Evolutionary conservation across 1,139 yeast genomes (phyloP).

Genomic region (Yamadazyma diddensiae): DNA sequence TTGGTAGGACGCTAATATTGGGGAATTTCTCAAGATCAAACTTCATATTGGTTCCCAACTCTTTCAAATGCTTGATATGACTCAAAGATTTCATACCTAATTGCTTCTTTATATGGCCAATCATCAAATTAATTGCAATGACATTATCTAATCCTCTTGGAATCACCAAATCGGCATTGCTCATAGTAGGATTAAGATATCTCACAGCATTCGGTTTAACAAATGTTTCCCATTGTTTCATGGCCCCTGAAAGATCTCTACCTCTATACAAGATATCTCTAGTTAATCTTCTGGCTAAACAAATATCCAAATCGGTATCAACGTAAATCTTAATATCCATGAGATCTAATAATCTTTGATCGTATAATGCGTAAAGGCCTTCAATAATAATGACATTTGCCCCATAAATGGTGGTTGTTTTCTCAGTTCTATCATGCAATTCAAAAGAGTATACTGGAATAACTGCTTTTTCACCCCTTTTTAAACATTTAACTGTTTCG

Average conservation of each 20-base stretch:
- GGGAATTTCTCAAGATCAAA: slow-evolving; percentile 27
- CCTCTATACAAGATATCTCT: slow-evolving; percentile 87
- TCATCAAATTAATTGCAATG: slow-evolving; percentile 76
- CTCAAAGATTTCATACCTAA: slow-evolving; percentile 58
- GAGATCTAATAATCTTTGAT: slow-evolving; percentile 61
- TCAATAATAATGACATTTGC: slow-evolving; percentile 91
- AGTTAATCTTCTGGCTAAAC: slow-evolving; percentile 81
- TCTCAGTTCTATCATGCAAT: slow-evolving; percentile 68
- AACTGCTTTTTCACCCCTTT: slow-evolving; percentile 53
- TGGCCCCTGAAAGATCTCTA: slow-evolving; percentile 75
- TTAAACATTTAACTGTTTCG: slow-evolving; percentile 61
- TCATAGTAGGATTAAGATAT: slow-evolving; percentile 74
- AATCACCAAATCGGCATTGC: slow-evolving; percentile 77
- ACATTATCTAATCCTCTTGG: slow-evolving; percentile 86
- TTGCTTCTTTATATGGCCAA: slow-evolving; percentile 76
- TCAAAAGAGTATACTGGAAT: slow-evolving; percentile 87
- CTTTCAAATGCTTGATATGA: slow-evolving; percentile 60
- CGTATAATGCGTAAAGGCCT: slow-evolving; percentile 84
- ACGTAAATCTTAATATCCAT: slow-evolving; percentile 89
- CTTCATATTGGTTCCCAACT: slow-evolving; percentile 45
- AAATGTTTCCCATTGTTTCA: slow-evolving; percentile 84
- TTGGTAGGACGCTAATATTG: slow-evolving; percentile 42
- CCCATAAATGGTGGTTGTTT: slow-evolving; percentile 78
- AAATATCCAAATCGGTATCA: slow-evolving; percentile 89
- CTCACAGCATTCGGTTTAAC: slow-evolving; percentile 91